Evolutionary conservation across 148 eudicot species (phyloP), one percentile per base, ranked within the genome.

Genomic region (Talinum fruticosum): DNA sequence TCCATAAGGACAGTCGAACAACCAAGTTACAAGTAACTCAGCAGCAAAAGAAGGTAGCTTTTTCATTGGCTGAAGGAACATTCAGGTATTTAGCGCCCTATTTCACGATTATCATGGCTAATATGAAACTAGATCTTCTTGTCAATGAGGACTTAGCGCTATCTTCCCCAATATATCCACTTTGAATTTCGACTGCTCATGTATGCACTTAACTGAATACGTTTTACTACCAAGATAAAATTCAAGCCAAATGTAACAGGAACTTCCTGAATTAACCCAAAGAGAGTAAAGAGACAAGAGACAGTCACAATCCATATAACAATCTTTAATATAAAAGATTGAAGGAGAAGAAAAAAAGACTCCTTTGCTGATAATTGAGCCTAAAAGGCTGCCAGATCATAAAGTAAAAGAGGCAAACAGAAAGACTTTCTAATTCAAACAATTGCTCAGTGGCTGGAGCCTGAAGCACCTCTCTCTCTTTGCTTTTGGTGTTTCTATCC

Each of bases 191-290:
- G 32, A 30, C 32, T 44, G 35, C 19, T 73, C 67, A 35, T 61
- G 19, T 35, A 23, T 54, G 16, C 72, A n/a, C 26, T 54, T 21
- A 21, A 21, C 14, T 54, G 26, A 54, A 54, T 66, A 35, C 6
- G n/a, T n/a, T 59, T 10, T 13, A 47, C 23, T 44, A n/a, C 10
- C 30, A 10, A 76, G 35, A 8, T 12, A 45, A 29, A 76, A 29
- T 36, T 44, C 33, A 38, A 30, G 13, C 21, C 44, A 38, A 53
- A 77, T 1, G n/a, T 53, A 26, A 26, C 14, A 33, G 72, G 64
- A 66, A 34, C 41, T 29, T 69, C 72, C 41, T 37, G 29, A n/a
- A 37, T 69, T 69, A 21, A 41, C 35, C 54, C 73, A 41, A 69
- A 69, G 73, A n/a, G n/a, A n/a, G n/a, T n/a, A n/a, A n/a, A n/a